Evolutionary conservation across 129 eudicot genomes (phyloP), one percentile per base, ranked within the genome.

Genomic region (Tagetes patula): DNA sequence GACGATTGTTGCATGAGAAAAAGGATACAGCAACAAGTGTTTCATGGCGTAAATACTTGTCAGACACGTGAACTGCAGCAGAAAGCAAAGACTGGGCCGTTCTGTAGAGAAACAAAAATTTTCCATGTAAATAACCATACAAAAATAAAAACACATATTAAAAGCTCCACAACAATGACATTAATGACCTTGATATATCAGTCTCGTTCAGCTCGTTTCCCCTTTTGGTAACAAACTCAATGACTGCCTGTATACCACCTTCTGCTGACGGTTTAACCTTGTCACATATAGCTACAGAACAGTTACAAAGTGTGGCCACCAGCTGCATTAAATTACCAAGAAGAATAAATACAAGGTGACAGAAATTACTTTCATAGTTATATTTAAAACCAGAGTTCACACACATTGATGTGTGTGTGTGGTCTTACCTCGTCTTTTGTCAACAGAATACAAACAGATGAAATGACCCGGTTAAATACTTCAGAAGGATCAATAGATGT

Each of bases 401-500:
- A 62, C 36, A 13, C 13, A 48, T 58, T 27, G 36, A 53, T 43
- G 52, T 33, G 53, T 31, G 36, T 47, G 74, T 33, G 65, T 20
- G 0, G 54, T 37, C 72, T 50, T 80, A 84, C 98, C 96, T 94
- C 96, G 67, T 94, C 96, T 83, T 84, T 94, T 36, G 96, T 84
- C 77, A 95, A 61, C 81, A 95, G 76, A 46, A 81, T 75, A 81
- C 97, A 88, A 45, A 95, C 91, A 36, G 99, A 90, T 45, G 96
- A 90, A 65, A 95, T 86, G 74, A 95, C 77, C 61, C 97, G 85
- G 86, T 90, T 90, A 61, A 90, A 95, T 20, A 95, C 99, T 78
- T 95, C 99, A 4, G 99, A 95, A 65, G 94, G 99, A 81, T 95
- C 99, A 67, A 95, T 91, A 30, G 97, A 86, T 55, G 99, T 96